Evolutionary conservation across 495 filamentous ascomycete genomes (phyloP).

Genomic region (Platismatia glauca): DNA sequence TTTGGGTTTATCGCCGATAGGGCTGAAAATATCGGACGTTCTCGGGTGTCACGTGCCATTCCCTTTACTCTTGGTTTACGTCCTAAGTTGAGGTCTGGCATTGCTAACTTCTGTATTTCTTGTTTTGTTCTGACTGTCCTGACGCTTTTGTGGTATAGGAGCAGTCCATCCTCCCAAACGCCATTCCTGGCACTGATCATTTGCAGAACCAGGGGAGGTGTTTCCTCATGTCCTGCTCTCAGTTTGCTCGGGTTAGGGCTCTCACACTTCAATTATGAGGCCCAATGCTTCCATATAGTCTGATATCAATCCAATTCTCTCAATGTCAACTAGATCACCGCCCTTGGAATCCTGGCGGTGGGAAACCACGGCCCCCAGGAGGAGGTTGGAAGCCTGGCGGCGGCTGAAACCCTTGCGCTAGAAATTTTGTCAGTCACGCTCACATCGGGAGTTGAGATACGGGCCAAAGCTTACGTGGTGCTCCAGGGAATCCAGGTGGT

Average conservation of each 20-base stretch:
- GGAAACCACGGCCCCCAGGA: conserved; percentile 59
- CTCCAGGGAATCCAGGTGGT: conserved; percentile 56
- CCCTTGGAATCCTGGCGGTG: conserved; percentile 68
- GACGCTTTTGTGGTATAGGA: conserved; percentile 25
- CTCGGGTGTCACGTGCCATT: conserved; percentile 6
- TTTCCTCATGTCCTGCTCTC: background rate
- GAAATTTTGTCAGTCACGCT: background rate
- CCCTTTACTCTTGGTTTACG: background rate
- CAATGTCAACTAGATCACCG: conserved; percentile 40
- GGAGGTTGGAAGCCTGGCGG: conserved; percentile 59
- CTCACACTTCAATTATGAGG: background rate
- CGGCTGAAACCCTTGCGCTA: conserved; percentile 56
- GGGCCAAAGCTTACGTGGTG: conserved; percentile 45
- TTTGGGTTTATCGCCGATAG: conserved; percentile 15
- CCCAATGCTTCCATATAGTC: background rate
- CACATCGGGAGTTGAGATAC: background rate
- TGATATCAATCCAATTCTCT: background rate
- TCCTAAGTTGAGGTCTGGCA: background rate
- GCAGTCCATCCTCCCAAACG: conserved; percentile 25
- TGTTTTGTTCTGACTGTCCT: conserved; percentile 22
- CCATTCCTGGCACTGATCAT: background rate
- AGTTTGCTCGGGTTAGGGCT: background rate
- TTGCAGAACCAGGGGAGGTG: background rate
- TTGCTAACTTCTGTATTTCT: background rate
- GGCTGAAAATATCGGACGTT: conserved; percentile 7